Evolutionary conservation across 1,284 basidiomycete species (phyloP).

Genomic region (Salmacisia buchloeana): DNA sequence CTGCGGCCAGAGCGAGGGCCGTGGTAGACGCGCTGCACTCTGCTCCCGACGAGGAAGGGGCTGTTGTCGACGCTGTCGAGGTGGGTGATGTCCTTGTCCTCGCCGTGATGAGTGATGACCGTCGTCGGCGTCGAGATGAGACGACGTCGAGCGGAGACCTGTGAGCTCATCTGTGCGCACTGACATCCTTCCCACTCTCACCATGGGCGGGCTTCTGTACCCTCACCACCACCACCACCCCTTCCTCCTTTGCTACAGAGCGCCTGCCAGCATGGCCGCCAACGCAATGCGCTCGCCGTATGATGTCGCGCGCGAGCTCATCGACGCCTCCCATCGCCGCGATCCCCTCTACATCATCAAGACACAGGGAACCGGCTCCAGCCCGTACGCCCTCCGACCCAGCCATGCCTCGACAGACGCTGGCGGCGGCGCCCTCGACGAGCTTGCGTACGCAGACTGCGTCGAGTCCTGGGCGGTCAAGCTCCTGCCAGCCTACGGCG

Average conservation of each 20-base stretch:
- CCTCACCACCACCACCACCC: neutral
- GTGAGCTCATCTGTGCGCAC: neutral
- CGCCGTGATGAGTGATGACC: neutral
- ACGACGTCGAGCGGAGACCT: neutral
- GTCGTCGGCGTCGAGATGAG: neutral
- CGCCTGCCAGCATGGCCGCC: neutral
- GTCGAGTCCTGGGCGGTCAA: slow-evolving; percentile 26
- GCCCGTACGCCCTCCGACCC: neutral
- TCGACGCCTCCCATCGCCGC: slow-evolving; percentile 28
- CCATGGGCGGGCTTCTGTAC: neutral
- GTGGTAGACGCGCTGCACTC: no score
- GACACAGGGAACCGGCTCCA: neutral
- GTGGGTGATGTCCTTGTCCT: neutral
- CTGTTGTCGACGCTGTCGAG: neutral
- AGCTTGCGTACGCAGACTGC: slow-evolving; percentile 41
- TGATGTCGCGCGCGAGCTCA: slow-evolving; percentile 21
- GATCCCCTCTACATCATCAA: slow-evolving; percentile 26
- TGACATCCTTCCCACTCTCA: neutral
- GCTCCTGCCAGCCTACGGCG: slow-evolving; percentile 9
- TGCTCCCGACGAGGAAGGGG: neutral
- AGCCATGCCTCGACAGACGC: neutral
- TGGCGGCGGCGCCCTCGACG: slow-evolving; percentile 24
- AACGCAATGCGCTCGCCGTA: slow-evolving; percentile 19
- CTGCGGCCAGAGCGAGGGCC: no score
- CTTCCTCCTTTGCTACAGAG: neutral